Evolutionary conservation across 345 rosid species (phyloP).

Genomic region (rapeseed (Brassica napus)): DNA sequence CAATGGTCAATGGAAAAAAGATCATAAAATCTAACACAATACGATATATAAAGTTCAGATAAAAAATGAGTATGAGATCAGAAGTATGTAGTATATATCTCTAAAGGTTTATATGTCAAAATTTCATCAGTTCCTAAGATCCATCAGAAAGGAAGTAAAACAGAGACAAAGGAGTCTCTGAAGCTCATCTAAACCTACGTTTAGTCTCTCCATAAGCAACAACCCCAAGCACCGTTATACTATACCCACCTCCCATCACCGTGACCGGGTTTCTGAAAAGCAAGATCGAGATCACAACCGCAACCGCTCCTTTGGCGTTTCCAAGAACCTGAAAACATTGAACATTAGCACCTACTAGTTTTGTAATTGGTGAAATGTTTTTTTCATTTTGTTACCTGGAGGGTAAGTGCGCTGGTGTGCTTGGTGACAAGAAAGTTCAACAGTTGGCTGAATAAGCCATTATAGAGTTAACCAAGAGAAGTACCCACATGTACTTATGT

Average conservation of each 20-base stretch:
- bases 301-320: slow-evolving; percentile 96
- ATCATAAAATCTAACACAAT: not conserved
- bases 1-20: not conserved
- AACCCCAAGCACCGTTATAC: slow-evolving; percentile 76
- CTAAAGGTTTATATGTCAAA: slow-evolving; percentile 9
- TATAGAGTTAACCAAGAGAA: slow-evolving; percentile 68
- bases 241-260: slow-evolving; percentile 79
- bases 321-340: slow-evolving; percentile 69
- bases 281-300: slow-evolving; percentile 80
- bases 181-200: slow-evolving; percentile 67
- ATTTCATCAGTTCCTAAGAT: slow-evolving; percentile 2
- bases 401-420: slow-evolving; percentile 89
- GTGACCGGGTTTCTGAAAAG: slow-evolving; percentile 87
- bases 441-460: slow-evolving; percentile 86
- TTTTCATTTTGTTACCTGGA: slow-evolving; percentile 55
- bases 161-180: not conserved
- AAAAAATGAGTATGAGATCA: slow-evolving; percentile 27
- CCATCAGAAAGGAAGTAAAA: slow-evolving; percentile 5
- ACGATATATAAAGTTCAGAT: slow-evolving; percentile 1
- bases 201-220: slow-evolving; percentile 90
- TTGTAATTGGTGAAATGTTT: not conserved
- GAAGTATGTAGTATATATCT: not conserved
- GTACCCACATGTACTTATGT: slow-evolving; percentile 70
- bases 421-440: slow-evolving; percentile 85
- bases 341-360: not conserved